phyloP scores from a whole-genome alignment of 2,329 filamentous ascomycete genomes.

The Coniochaeta ligniaria region DNA sequence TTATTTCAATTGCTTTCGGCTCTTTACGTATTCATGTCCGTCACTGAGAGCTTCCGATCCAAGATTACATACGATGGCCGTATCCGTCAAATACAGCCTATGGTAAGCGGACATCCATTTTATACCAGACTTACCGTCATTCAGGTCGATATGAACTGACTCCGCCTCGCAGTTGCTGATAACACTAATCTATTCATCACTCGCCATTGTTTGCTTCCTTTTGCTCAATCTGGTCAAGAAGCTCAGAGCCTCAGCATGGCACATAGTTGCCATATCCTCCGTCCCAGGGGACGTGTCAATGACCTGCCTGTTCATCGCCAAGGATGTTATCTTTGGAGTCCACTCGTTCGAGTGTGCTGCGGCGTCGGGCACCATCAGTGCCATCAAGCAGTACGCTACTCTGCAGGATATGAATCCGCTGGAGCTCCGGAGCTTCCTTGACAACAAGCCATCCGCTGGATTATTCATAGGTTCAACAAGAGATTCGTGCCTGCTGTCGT shows the following conservation, averaged over 20 bases:
- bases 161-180: constrained; percentile 8
- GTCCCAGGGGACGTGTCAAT: constrained; percentile 16
- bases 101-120: neutral
- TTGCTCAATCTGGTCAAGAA: constrained; percentile 8
- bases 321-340: constrained; percentile 11
- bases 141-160: neutral
- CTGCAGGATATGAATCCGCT: neutral
- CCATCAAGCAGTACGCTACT: neutral
- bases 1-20: neutral
- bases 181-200: constrained; percentile 12
- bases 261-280: constrained; percentile 9
- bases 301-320: constrained; percentile 13
- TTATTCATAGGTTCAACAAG: neutral
- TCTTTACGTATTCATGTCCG: constrained; percentile 19
- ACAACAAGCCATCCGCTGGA: neutral
- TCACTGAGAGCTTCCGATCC: constrained; percentile 1
- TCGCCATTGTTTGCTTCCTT: constrained; percentile 11
- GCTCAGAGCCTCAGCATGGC: constrained; percentile 9
- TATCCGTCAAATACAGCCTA: neutral
- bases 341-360: constrained; percentile 1
- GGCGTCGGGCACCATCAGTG: neutral
- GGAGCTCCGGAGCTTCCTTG: constrained; percentile 2
- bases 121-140: neutral
- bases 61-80: neutral
- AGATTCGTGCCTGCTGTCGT: constrained; percentile 7